Base-by-base conservation (phyloP, 1,284 basidiomycete genomes). In the Heterobasidion occidentale region DNA sequence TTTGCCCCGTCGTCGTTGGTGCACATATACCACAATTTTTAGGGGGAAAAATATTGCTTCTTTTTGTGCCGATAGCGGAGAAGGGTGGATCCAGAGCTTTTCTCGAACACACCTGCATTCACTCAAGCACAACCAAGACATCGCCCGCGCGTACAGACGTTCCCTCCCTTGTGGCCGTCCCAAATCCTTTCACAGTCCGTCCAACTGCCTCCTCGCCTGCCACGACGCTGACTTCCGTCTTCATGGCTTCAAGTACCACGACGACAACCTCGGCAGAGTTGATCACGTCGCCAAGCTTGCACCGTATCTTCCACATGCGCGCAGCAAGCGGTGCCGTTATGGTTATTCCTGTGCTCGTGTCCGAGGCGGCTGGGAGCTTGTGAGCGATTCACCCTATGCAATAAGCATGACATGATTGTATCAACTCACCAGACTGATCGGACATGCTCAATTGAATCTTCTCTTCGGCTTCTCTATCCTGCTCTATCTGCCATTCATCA, bases 241-340 rank as follows among this genome's bases (percentile, higher is more conserved):
- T 89, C 87, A 88, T 89, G 0, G 86, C 85, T 65, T 88, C 84
- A 15, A 89, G 72, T 20, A 88, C 72, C 5, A 81, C 61, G 50
- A 87, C 60, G 15, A 79, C 72, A 36, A 83, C 74, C 9, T 79
- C 77, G 0, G 71, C 70, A 0, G 73, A 70, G 11, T 67, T 59
- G 44, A 87, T 71, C 0, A 64, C 60, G 52, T 83, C 77, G 7
- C 80, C 81, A 2, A 63, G 68, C 14, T 61, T 61, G 45, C 73
- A 74, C 20, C 71, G 71, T 57, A 86, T 74, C 64, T 82, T 86
- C 82, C 79, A 84, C 8, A 88, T 68, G 9, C 74, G 73, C 0
- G 81, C 83, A 9, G 77, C 74, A 47, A 86, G 68, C 0, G 79
- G 76, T 0, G 84, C 73, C 2, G 64, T 60, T 35, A 71, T 65